A percentile compares a stretch with the other conserved stretches of the same genome.
These are phyloP conservation scores for Neocucurbitaria cava DNA, from an alignment of 2,329 filamentous ascomycete genomes.

Conservation along the genomic window DNA sequence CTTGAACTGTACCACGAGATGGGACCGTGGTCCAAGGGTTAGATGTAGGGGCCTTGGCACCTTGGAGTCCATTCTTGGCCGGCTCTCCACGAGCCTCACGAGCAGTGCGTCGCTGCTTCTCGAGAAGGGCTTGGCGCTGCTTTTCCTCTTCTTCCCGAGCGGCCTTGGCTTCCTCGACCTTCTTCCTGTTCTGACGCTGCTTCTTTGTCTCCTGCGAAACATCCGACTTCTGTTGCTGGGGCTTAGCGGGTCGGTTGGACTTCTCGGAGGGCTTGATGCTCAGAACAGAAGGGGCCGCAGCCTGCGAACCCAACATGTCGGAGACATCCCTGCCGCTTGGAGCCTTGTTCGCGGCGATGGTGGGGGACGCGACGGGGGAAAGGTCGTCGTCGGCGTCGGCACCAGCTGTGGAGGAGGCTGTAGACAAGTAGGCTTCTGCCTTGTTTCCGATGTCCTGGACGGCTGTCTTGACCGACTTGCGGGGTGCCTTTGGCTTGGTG, in stretches of 20 bases:
- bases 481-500: slow-evolving; percentile 41
- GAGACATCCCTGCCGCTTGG: slow-evolving; percentile 73
- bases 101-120: slow-evolving; percentile 83
- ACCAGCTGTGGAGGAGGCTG: slow-evolving; percentile 70
- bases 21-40: slow-evolving; percentile 62
- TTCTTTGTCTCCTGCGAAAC: slow-evolving; percentile 81
- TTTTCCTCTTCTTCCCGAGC: slow-evolving; percentile 79
- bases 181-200: slow-evolving; percentile 89
- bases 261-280: slow-evolving; percentile 75
- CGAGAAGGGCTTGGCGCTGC: slow-evolving; percentile 75
- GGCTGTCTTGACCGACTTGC: slow-evolving; percentile 45
- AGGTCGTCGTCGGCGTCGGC: slow-evolving; percentile 83
- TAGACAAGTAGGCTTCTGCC: slow-evolving; percentile 37
- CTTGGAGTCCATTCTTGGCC: slow-evolving; percentile 75
- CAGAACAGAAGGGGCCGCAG: slow-evolving; percentile 74
- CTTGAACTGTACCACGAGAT: slow-evolving; percentile 24
- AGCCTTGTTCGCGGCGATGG: slow-evolving; percentile 53
- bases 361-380: slow-evolving; percentile 73
- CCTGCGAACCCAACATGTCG: slow-evolving; percentile 85
- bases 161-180: slow-evolving; percentile 80
- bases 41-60: slow-evolving; percentile 54
- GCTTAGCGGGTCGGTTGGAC: slow-evolving; percentile 64
- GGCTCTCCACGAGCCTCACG: slow-evolving; percentile 82
- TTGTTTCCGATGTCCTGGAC: slow-evolving; percentile 45
- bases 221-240: slow-evolving; percentile 65